Evolutionary conservation across 2,329 filamentous ascomycete species (phyloP).

Genomic region (Tolypocladium inflatum): DNA sequence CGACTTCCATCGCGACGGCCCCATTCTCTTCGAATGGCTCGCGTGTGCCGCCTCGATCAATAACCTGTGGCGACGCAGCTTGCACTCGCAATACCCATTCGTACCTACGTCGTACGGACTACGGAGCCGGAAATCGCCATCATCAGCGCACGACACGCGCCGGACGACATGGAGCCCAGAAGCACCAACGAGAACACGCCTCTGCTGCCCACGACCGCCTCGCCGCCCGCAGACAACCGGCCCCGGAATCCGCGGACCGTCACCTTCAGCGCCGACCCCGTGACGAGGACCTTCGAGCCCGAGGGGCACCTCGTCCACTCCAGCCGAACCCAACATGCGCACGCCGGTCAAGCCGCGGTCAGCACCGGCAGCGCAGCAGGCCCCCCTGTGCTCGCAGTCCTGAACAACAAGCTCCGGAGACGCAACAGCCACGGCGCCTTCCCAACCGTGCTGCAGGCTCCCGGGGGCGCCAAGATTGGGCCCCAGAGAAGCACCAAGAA

Average conservation of each 20-base stretch:
- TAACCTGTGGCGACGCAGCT: neutral
- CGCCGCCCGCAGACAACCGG: slow-evolving; percentile 11
- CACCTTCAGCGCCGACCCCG: slow-evolving; percentile 66
- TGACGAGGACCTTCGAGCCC: slow-evolving; percentile 51
- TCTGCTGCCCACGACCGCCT: neutral
- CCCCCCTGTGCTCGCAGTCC: slow-evolving; percentile 59
- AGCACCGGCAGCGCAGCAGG: slow-evolving; percentile 22
- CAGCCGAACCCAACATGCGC: slow-evolving; percentile 11
- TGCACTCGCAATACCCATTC: neutral
- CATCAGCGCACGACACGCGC: neutral
- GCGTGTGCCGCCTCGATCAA: neutral
- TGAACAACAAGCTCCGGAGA: slow-evolving; percentile 81
- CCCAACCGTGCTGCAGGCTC: slow-evolving; percentile 23
- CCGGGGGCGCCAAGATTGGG: slow-evolving; percentile 61
- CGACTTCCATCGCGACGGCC: neutral
- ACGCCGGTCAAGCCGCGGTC: slow-evolving; percentile 27
- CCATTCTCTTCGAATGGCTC: neutral
- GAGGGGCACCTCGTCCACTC: slow-evolving; percentile 22
- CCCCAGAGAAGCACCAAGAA: slow-evolving; percentile 93
- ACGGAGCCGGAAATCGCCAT: neutral
- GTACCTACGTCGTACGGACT: neutral
- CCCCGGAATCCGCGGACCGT: slow-evolving; percentile 51
- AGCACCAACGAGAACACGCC: slow-evolving; percentile 3
- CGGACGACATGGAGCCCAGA: neutral
- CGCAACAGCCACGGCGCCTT: slow-evolving; percentile 68